phyloP scores from a whole-genome alignment of 2,329 filamentous ascomycete species.

The Phaeophleospora eucalypticola region DNA sequence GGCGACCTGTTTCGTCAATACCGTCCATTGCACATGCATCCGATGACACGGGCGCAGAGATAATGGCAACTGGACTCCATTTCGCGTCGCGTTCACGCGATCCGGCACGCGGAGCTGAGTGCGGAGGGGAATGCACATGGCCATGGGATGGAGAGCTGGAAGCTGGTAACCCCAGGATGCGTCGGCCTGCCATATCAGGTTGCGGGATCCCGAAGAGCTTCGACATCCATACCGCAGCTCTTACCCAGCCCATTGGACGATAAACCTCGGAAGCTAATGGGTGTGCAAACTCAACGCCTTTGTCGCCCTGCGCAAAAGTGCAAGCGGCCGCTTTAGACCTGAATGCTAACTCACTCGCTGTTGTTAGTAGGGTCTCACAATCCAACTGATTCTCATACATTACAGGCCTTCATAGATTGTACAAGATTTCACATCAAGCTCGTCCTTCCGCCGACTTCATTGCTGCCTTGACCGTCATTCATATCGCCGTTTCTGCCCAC shows the following conservation, averaged over 20 bases:
- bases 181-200: background rate
- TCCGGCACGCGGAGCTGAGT: background rate
- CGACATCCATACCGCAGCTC: background rate
- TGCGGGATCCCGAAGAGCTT: background rate
- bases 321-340: too few relatives aligned
- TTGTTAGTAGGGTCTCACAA: too few relatives aligned
- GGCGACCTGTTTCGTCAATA: background rate
- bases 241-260: background rate
- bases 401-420: too few relatives aligned
- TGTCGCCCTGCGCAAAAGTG: background rate
- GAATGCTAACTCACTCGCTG: too few relatives aligned
- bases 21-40: background rate
- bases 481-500: slow-evolving; percentile 91
- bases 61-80: background rate
- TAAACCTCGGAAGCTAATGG: background rate
- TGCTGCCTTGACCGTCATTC: slow-evolving; percentile 85
- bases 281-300: background rate
- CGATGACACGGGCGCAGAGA: background rate
- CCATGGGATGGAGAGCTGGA: background rate
- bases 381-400: too few relatives aligned
- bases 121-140: background rate
- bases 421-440: slow-evolving; percentile 72
- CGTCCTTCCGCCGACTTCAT: slow-evolving; percentile 85
- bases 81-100: background rate
- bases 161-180: background rate